A percentile compares a stretch with the other conserved stretches of the same genome.
Evolutionary conservation across 106 monocot genomes (phyloP).

Genomic region (Allium cepa): DNA sequence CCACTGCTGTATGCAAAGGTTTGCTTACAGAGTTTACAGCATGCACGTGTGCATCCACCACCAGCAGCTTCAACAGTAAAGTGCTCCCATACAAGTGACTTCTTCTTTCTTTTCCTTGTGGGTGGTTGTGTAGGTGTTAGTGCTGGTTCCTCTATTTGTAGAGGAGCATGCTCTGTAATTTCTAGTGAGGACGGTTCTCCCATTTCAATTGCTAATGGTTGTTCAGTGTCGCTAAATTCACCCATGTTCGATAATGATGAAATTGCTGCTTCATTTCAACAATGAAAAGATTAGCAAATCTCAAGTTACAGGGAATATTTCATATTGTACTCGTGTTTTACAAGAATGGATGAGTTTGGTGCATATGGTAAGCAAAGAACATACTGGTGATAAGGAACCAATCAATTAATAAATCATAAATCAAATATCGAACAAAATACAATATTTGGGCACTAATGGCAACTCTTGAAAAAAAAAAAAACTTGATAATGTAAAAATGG

Average conservation of each 20-base stretch:
- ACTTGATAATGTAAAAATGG: too few relatives aligned
- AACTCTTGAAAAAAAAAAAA: too few relatives aligned
- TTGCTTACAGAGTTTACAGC: conserved; percentile 90
- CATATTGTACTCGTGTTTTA: too few relatives aligned
- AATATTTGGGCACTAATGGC: too few relatives aligned
- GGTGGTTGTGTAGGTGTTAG: conserved; percentile 20
- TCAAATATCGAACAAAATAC: too few relatives aligned
- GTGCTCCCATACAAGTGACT: conserved; percentile 90
- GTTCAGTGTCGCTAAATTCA: conserved; percentile 37
- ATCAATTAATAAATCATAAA: too few relatives aligned
- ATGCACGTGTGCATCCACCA: conserved; percentile 63
- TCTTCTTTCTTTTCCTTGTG: conserved; percentile 62
- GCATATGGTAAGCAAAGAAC: too few relatives aligned
- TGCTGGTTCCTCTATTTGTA: conserved; percentile 17
- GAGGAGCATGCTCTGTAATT: background rate
- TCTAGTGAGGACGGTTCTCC: background rate
- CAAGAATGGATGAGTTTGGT: too few relatives aligned
- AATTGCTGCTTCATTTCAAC: background rate
- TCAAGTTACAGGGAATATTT: too few relatives aligned
- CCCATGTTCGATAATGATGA: conserved; percentile 24
- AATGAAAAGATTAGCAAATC: too few relatives aligned
- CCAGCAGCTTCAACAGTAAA: conserved; percentile 66
- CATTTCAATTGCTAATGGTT: background rate
- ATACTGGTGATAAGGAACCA: too few relatives aligned
- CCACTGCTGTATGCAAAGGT: conserved; percentile 90